Evolutionary conservation across 164 flowering plant genomes (phyloP), one percentile per base, ranked within the genome.

Genomic region (Vitis rupestris): DNA sequence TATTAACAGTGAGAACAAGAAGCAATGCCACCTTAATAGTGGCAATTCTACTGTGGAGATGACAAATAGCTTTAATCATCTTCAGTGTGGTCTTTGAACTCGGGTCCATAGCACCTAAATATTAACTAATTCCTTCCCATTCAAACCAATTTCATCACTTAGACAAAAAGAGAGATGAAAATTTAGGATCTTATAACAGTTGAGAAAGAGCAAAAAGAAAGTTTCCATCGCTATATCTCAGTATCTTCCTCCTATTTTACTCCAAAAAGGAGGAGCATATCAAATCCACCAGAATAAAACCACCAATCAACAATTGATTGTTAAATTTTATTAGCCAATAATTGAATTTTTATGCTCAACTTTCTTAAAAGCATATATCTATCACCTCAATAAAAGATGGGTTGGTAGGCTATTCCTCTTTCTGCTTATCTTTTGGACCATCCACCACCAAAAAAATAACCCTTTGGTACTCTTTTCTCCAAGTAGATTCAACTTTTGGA

Each of bases 351-450:
- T 48, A 50, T 15, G 54, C 50, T 59, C 59, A 55, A 64, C 31
- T 44, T 50, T 29, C 57, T 37, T 37, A 37, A 61, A 16, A 53
- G 56, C 37, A 62, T 57, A 64, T 44, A 30, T 49, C 50, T 57
- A 12, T 11, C 17, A 10, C 19, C 11, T 50, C 53, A 50, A 0
- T 50, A 60, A 59, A 31, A 50, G 6, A 76, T 64, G 64, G 67
- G 69, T 62, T 61, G 63, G 70, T 70, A 59, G 27, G 50, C 60
- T 66, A 70, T 59, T 51, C 50, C n/a, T 74, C 56, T 62, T 63
- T 69, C 73, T 66, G 50, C 78, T 61, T 78, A 71, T 75, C 79
- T 66, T 64, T 62, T 48, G 71, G 66, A 61, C 72, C 61, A 52
- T 77, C 65, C 73, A 63, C 73, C 70, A 65, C 70, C 50, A 68